These are phyloP conservation scores for Aspergillus cavernicola DNA, from an alignment of 495 filamentous ascomycete species.

Conservation along the genomic window DNA sequence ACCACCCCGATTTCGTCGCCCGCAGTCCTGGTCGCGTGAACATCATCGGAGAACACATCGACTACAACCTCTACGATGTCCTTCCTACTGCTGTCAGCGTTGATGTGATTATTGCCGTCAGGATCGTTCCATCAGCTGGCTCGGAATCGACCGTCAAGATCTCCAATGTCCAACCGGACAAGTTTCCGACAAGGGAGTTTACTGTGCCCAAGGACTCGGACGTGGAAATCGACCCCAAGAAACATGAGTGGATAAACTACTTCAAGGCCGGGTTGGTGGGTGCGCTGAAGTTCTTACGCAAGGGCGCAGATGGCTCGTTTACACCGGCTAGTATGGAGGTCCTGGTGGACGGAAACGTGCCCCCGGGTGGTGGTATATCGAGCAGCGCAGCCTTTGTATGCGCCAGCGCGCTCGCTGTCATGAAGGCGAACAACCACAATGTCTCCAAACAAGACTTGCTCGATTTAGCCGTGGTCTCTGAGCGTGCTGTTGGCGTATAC, in stretches of 20 bases:
- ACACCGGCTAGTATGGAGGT: constrained; percentile 79
- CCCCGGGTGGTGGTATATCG: constrained; percentile 84
- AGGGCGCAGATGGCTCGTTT: constrained; percentile 54
- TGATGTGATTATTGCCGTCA: constrained; percentile 85
- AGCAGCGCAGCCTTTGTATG: constrained; percentile 94
- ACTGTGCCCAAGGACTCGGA: constrained; percentile 60
- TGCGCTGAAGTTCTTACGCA: constrained; percentile 71
- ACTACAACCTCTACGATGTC: constrained; percentile 95
- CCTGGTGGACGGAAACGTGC: constrained; percentile 86
- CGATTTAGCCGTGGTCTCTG: constrained; percentile 88
- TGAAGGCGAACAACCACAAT: constrained; percentile 79
- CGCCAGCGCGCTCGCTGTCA: constrained; percentile 80
- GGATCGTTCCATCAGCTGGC: constrained; percentile 44
- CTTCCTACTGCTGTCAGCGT: constrained; percentile 92
- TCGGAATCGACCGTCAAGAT: constrained; percentile 56
- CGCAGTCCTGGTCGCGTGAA: constrained; percentile 93
- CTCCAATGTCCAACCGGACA: constrained; percentile 71
- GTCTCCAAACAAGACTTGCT: constrained; percentile 87
- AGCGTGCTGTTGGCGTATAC: constrained; percentile 92
- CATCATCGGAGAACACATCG: constrained; percentile 98
- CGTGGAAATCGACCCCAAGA: constrained; percentile 76
- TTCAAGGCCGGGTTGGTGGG: constrained; percentile 89
- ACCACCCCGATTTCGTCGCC: constrained; percentile 73
- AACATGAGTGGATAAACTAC: constrained; percentile 97
- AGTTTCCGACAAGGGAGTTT: constrained; percentile 76